Base-by-base conservation (phyloP, 495 filamentous ascomycete genomes). In the Geopyxis carbonaria region DNA sequence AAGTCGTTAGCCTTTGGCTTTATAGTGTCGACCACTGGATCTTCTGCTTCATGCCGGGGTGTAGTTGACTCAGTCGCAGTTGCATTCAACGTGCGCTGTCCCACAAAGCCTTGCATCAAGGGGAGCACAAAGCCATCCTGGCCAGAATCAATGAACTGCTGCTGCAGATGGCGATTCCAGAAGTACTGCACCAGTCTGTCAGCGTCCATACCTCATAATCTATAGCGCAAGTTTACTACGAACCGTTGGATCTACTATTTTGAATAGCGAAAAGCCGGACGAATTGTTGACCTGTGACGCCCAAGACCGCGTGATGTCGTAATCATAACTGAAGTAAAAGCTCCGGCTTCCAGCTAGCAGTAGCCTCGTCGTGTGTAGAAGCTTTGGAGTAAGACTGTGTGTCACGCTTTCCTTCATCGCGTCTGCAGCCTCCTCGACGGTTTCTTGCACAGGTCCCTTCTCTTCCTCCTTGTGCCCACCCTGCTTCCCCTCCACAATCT, bases 261-360 rank as follows among this genome's bases (percentile, higher is more conserved):
- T 70, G 50, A 79, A 67, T 3, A 93, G 61, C 8, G 83, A 76
- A 28, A 74, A 31, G 10, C 64, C 62, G 3, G 57, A 58, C 22
- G 5, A n/a, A 28, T 38, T 9, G 6, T 31, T 32, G 13, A 13
- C 27, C 11, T 45, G 47, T 22, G 21, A 38, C 14, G 19, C 31
- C 51, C 49, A 54, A 44, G 68, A 71, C 30, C 75, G 67, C 8
- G 87, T 93, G 22, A 94, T 66, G 52, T 94, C 86, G 57, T 80
- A 69, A 45, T 97, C 89, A 57, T 97, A 93, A 9, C 82, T 76
- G 50, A 80, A 97, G 60, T 75, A 94, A 60, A 93, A 93, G 55
- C 80, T 93, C 39, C 66, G 66, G 13, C 78, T 83, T 3, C 76
- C 67, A 2, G 70, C 69, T 47, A 93, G 80, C 34, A 91, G 61